Evolutionary conservation across 2,329 filamentous ascomycete species (phyloP).

Genomic region (Grosmannia clavigera): DNA sequence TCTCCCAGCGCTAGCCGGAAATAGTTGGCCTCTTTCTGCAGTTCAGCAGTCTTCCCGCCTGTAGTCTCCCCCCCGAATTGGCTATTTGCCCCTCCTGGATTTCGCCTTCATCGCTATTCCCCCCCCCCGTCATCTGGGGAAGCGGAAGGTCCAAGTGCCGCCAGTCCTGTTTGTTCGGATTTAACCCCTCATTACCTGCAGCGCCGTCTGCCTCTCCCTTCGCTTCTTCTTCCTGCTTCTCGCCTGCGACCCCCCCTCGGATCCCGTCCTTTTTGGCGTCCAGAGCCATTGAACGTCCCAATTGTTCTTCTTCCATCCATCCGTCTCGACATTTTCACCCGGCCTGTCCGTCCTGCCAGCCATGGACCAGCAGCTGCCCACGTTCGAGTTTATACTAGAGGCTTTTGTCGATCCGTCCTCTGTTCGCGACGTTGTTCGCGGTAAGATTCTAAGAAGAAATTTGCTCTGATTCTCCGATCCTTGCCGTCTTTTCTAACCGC

Average conservation of each 20-base stretch:
- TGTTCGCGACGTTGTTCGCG: constrained; percentile 87
- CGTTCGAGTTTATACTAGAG: constrained; percentile 86
- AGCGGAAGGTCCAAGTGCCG: neutral
- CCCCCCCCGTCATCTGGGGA: neutral
- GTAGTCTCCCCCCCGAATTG: neutral
- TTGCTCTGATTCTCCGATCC: neutral
- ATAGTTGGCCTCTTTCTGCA: neutral
- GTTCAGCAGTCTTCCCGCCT: neutral
- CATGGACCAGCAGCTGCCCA: constrained; percentile 18
- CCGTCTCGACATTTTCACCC: neutral
- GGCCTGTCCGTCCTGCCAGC: neutral
- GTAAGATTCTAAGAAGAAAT: constrained; percentile 28
- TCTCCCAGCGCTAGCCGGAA: neutral
- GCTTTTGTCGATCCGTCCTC: constrained; percentile 84
- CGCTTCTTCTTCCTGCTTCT: neutral
- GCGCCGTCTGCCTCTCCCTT: neutral
- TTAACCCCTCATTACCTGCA: neutral
- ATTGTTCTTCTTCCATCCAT: neutral
- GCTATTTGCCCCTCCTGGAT: neutral
- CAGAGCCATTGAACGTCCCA: neutral
- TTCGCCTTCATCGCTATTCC: no score
- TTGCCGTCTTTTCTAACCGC: constrained; percentile 1
- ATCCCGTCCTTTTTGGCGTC: neutral
- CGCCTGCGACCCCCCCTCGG: neutral
- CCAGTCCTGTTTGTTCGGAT: neutral